Percentiles rank a stretch among this genome's conserved stretches.
Conservation (phyloP, 805 yeast genomes). For the Tetrapisispora namnaoensis region DNA sequence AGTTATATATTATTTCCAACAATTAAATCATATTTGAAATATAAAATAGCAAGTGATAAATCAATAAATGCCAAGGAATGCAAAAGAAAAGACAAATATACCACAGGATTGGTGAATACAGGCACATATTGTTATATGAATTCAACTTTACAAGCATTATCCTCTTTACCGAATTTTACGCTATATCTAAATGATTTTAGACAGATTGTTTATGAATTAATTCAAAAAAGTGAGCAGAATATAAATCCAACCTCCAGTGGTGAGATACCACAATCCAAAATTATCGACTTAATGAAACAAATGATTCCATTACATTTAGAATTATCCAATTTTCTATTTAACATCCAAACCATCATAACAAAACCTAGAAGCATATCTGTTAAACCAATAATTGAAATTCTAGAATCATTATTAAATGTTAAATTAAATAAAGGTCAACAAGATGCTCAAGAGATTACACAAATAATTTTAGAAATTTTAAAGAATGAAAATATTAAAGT, state of each 20-base stretch:
- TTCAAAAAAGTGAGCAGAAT: no score
- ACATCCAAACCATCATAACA: constrained; percentile 54
- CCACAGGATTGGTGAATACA: constrained; percentile 75
- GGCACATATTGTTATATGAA: constrained; percentile 92
- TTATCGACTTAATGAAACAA: neutral
- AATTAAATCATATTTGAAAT: neutral
- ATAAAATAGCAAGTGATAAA: neutral
- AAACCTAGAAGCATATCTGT: constrained; percentile 52
- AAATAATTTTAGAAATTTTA: constrained; percentile 67
- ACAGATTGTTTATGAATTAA: neutral
- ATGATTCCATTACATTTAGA: constrained; percentile 46
- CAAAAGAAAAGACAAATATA: constrained; percentile 57
- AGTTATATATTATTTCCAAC: constrained; percentile 1
- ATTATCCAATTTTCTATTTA: constrained; percentile 40
- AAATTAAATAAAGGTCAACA: constrained; percentile 76
- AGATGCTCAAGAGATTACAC: constrained; percentile 91
- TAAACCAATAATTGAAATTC: constrained; percentile 64
- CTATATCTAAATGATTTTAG: constrained; percentile 36
- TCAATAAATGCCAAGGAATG: no score
- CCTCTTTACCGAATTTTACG: constrained; percentile 50
- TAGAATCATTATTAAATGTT: constrained; percentile 65
- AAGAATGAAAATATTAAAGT: constrained; percentile 45
- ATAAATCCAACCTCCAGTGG: no score
- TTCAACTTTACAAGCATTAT: constrained; percentile 71
- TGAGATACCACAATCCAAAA: no score